A percentile compares a stretch with the other conserved stretches of the same genome.
phyloP scores from a whole-genome alignment of 371 early-diverging fungal species.

The Apophysomyces trapeziformis region DNA sequence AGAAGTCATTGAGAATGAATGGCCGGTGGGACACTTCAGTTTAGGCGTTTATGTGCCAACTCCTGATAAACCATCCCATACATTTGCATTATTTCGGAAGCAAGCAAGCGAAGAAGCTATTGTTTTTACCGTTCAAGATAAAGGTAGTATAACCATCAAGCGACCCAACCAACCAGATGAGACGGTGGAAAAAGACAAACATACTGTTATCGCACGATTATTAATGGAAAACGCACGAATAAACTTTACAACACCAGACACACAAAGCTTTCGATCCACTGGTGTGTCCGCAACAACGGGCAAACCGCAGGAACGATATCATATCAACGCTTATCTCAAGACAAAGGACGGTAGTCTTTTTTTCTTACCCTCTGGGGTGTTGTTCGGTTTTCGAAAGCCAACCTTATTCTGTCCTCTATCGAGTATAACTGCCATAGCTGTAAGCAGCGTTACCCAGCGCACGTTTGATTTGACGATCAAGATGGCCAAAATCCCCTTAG shows the following conservation, averaged over 20 bases:
- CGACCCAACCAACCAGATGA: constrained; percentile 6
- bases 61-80: constrained; percentile 49
- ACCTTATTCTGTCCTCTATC: constrained; percentile 49
- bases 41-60: constrained; percentile 49
- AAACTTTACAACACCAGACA: constrained; percentile 29
- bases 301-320: constrained; percentile 27
- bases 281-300: constrained; percentile 37
- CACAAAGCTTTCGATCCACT: constrained; percentile 23
- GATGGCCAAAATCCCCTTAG: constrained; percentile 19
- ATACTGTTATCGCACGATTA: constrained; percentile 19
- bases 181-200: constrained; percentile 19
- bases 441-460: constrained; percentile 52
- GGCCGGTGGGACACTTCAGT: constrained; percentile 25
- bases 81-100: constrained; percentile 39
- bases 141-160: constrained; percentile 24
- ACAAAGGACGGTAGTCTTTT: constrained; percentile 56
- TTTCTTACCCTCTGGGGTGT: constrained; percentile 56
- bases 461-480: constrained; percentile 57
- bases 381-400: constrained; percentile 72
- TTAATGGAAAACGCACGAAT: constrained; percentile 22
- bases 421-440: constrained; percentile 36
- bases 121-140: constrained; percentile 46
- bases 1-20: constrained; percentile 27
- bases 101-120: constrained; percentile 34
- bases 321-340: constrained; percentile 47